phyloP scores from a whole-genome alignment of 352 stramenopile genomes.

The Peronospora farinosa region DNA sequence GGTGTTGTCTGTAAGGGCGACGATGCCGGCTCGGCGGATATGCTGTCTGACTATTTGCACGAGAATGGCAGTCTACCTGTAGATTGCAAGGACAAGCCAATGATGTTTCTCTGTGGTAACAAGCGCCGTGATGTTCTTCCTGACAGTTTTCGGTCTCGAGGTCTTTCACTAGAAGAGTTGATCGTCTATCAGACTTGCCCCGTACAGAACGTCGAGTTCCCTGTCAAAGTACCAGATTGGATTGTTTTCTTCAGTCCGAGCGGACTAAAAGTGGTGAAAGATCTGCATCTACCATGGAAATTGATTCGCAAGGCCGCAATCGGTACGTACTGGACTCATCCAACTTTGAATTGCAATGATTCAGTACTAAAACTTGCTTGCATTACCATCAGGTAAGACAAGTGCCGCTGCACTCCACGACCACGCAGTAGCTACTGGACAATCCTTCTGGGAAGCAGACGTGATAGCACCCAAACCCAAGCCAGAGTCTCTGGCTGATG shows the following conservation, averaged over 20 bases:
- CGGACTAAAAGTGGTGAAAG: slow-evolving; percentile 52
- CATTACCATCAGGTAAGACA: slow-evolving; percentile 46
- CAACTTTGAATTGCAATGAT: not conserved
- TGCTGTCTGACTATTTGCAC: slow-evolving; percentile 44
- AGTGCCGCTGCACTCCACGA: slow-evolving; percentile 48
- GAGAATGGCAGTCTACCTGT: slow-evolving; percentile 34
- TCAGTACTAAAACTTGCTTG: slow-evolving; percentile 6
- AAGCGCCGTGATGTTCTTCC: slow-evolving; percentile 59
- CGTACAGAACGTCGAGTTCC: slow-evolving; percentile 41
- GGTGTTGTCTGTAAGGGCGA: slow-evolving; percentile 55
- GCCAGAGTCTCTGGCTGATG: slow-evolving; percentile 42
- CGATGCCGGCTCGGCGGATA: slow-evolving; percentile 60
- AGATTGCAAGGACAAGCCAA: slow-evolving; percentile 36
- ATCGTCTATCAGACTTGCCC: slow-evolving; percentile 56
- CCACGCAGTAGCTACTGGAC: slow-evolving; percentile 30
- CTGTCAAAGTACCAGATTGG: slow-evolving; percentile 43
- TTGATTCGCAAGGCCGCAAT: slow-evolving; percentile 69
- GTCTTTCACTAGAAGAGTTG: slow-evolving; percentile 51
- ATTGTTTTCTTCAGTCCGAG: slow-evolving; percentile 81
- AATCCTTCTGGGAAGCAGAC: slow-evolving; percentile 43
- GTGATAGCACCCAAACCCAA: slow-evolving; percentile 53
- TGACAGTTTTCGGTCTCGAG: slow-evolving; percentile 47
- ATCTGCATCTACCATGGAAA: slow-evolving; percentile 40
- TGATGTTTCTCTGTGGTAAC: slow-evolving; percentile 71
- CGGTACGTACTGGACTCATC: slow-evolving; percentile 30